A percentile compares a stretch with the other conserved stretches of the same genome.
Evolutionary conservation across 371 early-diverging fungal species (phyloP).

Genomic region (Parasitella parasitica): DNA sequence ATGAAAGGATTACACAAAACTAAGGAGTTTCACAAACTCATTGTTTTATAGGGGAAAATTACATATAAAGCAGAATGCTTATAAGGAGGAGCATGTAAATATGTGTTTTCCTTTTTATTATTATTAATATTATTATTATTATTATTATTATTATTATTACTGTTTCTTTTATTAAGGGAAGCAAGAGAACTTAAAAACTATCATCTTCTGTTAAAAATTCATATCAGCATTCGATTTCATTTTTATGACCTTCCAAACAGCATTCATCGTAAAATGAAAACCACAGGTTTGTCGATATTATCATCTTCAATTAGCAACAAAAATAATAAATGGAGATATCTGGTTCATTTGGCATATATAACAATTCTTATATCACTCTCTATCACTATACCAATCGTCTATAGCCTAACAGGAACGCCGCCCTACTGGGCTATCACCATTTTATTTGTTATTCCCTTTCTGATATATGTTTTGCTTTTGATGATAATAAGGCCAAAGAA

Average conservation of each 20-base stretch:
- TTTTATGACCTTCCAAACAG: too few relatives aligned
- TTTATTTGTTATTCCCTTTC: not conserved
- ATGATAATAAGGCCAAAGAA: not conserved
- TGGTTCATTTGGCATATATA: not conserved
- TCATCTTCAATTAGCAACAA: not conserved
- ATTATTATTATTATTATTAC: not conserved
- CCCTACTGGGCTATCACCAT: slow-evolving; percentile 8
- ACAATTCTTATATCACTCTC: not conserved
- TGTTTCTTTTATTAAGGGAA: not conserved
- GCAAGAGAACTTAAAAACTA: too few relatives aligned
- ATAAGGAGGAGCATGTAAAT: not conserved
- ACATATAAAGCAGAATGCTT: not conserved
- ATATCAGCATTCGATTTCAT: too few relatives aligned
- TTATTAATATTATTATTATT: not conserved
- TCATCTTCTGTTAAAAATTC: too few relatives aligned
- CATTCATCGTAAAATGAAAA: not conserved
- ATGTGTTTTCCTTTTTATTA: not conserved
- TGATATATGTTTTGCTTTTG: not conserved
- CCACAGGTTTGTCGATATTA: not conserved
- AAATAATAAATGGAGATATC: not conserved
- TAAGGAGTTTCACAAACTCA: not conserved
- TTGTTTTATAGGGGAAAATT: not conserved
- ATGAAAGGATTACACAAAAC: not conserved
- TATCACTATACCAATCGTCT: not conserved
- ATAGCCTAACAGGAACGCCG: not conserved